Evolutionary conservation across 2,329 filamentous ascomycete genomes (phyloP).

Genomic region (Penicillium sp.): DNA sequence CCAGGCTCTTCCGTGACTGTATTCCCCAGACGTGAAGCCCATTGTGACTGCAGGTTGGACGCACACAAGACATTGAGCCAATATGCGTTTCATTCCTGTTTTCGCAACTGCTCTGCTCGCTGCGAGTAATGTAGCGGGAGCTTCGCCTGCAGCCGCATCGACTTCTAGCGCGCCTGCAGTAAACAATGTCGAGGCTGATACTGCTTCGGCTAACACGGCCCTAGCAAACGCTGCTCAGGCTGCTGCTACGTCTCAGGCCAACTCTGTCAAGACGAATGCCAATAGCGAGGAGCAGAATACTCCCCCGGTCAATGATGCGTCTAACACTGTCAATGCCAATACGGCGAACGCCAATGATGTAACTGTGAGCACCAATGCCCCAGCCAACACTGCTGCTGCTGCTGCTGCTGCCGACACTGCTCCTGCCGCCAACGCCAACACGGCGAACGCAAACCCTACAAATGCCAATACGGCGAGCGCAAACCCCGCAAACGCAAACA

Average conservation of each 20-base stretch:
- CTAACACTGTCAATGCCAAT: not conserved
- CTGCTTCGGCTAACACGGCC: conserved; percentile 4
- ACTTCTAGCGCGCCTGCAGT: conserved; percentile 2
- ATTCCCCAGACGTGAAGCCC: conserved; percentile 8
- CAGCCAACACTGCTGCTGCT: not conserved
- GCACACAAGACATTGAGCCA: conserved; percentile 6
- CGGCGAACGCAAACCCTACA: conserved; percentile 6
- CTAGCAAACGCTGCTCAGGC: conserved; percentile 1
- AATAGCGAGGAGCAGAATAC: not conserved
- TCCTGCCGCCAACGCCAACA: not conserved
- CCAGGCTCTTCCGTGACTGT: conserved; percentile 4
- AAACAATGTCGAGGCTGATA: not conserved
- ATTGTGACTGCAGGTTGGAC: conserved; percentile 7
- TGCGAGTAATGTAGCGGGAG: conserved; percentile 16
- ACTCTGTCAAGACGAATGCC: not conserved
- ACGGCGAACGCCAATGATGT: not conserved
- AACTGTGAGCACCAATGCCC: not conserved
- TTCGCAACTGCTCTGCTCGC: conserved; percentile 21
- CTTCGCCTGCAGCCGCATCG: conserved; percentile 15
- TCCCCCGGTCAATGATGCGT: not conserved
- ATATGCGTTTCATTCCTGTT: conserved; percentile 24
- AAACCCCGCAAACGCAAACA: conserved; percentile 3
- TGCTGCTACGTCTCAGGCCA: conserved; percentile 6
- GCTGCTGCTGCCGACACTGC: conserved; percentile 8
- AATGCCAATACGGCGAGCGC: conserved; percentile 2